Base-by-base conservation (phyloP, 2,329 filamentous ascomycete species). In the Blastomyces gilchristii region DNA sequence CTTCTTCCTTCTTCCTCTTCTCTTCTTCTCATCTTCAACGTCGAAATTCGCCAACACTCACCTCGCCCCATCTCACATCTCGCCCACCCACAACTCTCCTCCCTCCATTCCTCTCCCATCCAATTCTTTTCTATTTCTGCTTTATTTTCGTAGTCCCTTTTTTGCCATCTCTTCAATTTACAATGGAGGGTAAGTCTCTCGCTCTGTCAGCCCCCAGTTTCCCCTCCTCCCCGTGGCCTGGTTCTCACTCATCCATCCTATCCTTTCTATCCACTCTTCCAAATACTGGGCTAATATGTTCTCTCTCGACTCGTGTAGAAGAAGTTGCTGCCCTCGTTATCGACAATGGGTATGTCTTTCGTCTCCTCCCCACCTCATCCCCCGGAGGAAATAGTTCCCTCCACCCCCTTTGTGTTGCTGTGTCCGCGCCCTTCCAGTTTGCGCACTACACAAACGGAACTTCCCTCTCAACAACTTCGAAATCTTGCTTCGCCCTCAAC, bases 281-380 rank as follows among this genome's bases (percentile, higher is more conserved):
- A 16, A 43, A 3, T 63, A 63, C 58, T 61, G 58, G 58, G 72
- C 77, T 79, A 71, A 79, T 84, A 70, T 83, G 22, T 76, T 43
- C 69, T 22, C 65, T 39, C 70, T 62, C 71, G 77, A 72, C 68
- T 67, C 67, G 69, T 82, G 81, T 79, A 97, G 94, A 99, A 87
- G 94, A 99, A 91, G 94, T 99, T 83, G 94, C 94, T 82, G 94
- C 94, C 82, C 92, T 99, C 90, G 94, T 99, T 83, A 97, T 99
- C 84, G 94, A 99, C 92, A 99, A 99, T 97, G 94, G 94, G 94
- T 99, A 93, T 90, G 92, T 84, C 82, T 75, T 71, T 69, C 71
- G 70, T 72, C 69, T 71, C 71, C 67, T 66, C 66, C 69, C 65
- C 54, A 60, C 66, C 66, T 64, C 64, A 57, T 6, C n/a, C 45